Evolutionary conservation across 176 grass and related monocot species (phyloP).

Genomic region (Phoenix dactylifera): DNA sequence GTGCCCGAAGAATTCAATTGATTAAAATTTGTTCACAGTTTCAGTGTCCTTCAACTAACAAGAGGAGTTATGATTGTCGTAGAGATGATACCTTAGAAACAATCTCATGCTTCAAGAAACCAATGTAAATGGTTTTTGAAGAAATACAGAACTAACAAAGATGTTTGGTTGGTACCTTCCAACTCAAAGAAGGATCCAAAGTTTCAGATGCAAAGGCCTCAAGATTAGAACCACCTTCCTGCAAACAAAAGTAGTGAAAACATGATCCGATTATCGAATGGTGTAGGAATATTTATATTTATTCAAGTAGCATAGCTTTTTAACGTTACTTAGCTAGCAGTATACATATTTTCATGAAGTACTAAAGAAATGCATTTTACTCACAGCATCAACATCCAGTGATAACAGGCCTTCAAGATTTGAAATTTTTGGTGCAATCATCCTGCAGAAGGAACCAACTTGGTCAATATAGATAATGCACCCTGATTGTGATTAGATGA

Average conservation of each 20-base stretch:
- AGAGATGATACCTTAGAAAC: no score
- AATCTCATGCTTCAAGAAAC: no score
- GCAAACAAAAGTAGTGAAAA: constrained; percentile 11
- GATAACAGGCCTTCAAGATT: constrained; percentile 63
- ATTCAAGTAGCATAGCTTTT: neutral
- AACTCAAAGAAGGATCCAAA: constrained; percentile 71
- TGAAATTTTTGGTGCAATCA: constrained; percentile 17
- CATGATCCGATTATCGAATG: no score
- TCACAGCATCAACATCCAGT: constrained; percentile 29
- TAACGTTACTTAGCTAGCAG: no score
- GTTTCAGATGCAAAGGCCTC: constrained; percentile 31
- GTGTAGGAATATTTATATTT: neutral
- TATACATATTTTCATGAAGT: neutral
- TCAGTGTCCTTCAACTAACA: no score
- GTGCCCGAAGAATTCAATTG: no score
- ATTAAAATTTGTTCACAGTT: no score
- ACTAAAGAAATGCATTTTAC: constrained; percentile 13
- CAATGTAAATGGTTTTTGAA: no score
- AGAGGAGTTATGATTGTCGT: no score
- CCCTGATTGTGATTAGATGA: no score
- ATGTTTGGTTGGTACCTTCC: constrained; percentile 42
- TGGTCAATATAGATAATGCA: neutral
- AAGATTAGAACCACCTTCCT: constrained; percentile 57
- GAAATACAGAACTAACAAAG: no score
- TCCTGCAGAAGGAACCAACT: constrained; percentile 26